A percentile compares a stretch with the other conserved stretches of the same genome.
These are phyloP conservation scores for Ambispora gerdemannii DNA, from an alignment of 192 early-diverging fungal genomes.

Conservation along the genomic window DNA sequence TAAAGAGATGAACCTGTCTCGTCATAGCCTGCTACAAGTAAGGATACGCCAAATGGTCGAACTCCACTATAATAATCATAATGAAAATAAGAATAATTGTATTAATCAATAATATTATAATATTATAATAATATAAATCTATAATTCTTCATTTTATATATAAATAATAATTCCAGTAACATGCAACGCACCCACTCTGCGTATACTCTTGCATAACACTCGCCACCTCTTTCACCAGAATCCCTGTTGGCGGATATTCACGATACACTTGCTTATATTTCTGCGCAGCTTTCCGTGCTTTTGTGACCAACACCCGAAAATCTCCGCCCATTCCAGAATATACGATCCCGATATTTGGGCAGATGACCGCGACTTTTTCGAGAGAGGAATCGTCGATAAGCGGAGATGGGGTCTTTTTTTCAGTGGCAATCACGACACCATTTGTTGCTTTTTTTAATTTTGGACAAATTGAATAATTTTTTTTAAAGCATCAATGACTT, in stretches of 20 bases:
- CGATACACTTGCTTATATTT: conserved; percentile 89
- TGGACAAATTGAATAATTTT: too few species aligned
- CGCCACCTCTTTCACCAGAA: conserved; percentile 96
- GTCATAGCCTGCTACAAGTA: conserved; percentile 94
- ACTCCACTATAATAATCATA: too few species aligned
- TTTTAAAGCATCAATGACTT: not conserved
- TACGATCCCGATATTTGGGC: conserved; percentile 94
- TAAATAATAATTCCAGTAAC: too few species aligned
- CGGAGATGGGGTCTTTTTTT: conserved; percentile 90
- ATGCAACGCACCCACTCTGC: conserved; percentile 89
- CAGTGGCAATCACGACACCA: conserved; percentile 96
- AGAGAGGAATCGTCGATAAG: conserved; percentile 91
- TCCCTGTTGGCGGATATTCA: conserved; percentile 92
- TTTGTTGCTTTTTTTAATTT: too few species aligned
- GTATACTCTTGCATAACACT: conserved; percentile 99
- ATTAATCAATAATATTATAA: too few species aligned
- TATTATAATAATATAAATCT: too few species aligned
- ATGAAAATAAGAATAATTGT: too few species aligned
- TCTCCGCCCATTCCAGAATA: conserved; percentile 99
- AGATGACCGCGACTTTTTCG: conserved; percentile 88
- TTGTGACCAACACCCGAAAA: conserved; percentile 90
- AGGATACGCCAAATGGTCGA: conserved; percentile 97
- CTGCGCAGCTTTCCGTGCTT: conserved; percentile 95
- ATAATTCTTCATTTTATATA: too few species aligned
- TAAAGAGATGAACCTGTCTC: conserved; percentile 89